Percentiles rank a stretch among this genome's conserved stretches.
phyloP scores from a whole-genome alignment of 371 early-diverging fungal genomes.

The Mucor lusitanicus region DNA sequence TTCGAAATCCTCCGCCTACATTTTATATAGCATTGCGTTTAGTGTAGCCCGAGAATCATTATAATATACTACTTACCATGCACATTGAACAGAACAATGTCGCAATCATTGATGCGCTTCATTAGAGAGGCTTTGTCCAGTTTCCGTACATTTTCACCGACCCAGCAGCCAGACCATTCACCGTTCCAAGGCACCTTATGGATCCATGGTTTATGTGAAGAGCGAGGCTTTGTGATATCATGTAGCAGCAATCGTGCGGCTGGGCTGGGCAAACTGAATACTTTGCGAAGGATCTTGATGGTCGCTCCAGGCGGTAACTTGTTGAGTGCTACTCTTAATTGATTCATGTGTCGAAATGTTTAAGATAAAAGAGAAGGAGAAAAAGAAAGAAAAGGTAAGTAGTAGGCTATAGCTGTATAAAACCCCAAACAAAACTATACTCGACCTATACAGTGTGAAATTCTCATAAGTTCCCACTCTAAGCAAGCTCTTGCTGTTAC shows the following conservation, averaged over 20 bases:
- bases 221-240: conserved; percentile 41
- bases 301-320: conserved; percentile 42
- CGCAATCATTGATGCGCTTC: conserved; percentile 34
- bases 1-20: conserved; percentile 43
- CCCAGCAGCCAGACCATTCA: conserved; percentile 50
- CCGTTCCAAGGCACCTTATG: conserved; percentile 36
- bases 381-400: background rate
- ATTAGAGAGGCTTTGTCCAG: conserved; percentile 22
- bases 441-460: background rate
- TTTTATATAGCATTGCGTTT: too few relatives aligned
- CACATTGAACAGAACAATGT: conserved; percentile 43
- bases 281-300: conserved; percentile 39
- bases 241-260: conserved; percentile 43
- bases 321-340: conserved; percentile 35
- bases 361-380: background rate
- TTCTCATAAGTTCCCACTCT: background rate
- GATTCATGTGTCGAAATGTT: conserved; percentile 29
- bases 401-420: background rate
- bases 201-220: conserved; percentile 45
- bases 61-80: conserved; percentile 24
- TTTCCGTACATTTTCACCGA: conserved; percentile 34
- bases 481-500: background rate
- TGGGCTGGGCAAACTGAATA: conserved; percentile 39
- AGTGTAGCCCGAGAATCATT: too few relatives aligned
- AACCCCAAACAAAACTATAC: background rate